Conservation (phyloP, 331 rosid genomes). For the Saraca asoca region DNA sequence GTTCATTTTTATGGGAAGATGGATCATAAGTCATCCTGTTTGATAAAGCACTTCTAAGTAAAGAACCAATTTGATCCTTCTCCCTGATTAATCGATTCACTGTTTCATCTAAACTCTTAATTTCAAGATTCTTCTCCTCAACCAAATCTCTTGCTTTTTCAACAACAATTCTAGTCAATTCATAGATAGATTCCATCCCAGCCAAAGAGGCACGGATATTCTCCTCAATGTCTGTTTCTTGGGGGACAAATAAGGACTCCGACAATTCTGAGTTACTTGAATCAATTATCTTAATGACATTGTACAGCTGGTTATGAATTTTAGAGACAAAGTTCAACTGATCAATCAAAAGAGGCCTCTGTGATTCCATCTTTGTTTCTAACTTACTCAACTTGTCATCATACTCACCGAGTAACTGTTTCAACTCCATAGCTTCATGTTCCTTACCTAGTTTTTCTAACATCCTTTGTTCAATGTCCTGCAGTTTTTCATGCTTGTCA, state of each 20-base stretch:
- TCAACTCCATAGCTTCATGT: conserved; percentile 62
- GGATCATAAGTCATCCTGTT: conserved; percentile 60
- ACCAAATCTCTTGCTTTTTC: conserved; percentile 62
- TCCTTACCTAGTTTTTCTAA: conserved; percentile 49
- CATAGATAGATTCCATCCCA: conserved; percentile 88
- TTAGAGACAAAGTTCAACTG: conserved; percentile 76
- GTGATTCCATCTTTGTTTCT: conserved; percentile 57
- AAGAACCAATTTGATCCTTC: conserved; percentile 93
- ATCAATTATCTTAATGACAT: conserved; percentile 61
- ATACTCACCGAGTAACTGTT: conserved; percentile 57
- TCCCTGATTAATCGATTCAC: conserved; percentile 64
- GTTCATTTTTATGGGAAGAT: conserved; percentile 57
- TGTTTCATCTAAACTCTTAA: conserved; percentile 68
- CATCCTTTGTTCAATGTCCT: conserved; percentile 53
- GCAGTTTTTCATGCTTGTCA: conserved; percentile 57
- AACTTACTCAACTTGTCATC: conserved; percentile 64
- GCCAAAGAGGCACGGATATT: conserved; percentile 85
- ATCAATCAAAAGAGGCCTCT: conserved; percentile 73
- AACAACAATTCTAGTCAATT: conserved; percentile 56
- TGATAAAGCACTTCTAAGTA: conserved; percentile 83
- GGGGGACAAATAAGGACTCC: conserved; percentile 82
- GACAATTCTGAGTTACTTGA: conserved; percentile 60
- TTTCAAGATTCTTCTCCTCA: conserved; percentile 65
- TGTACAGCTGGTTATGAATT: conserved; percentile 74
- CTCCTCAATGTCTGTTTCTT: conserved; percentile 84